These are phyloP conservation scores for Trametes maxima DNA, from an alignment of 768 basidiomycete genomes.

Conservation along the genomic window DNA sequence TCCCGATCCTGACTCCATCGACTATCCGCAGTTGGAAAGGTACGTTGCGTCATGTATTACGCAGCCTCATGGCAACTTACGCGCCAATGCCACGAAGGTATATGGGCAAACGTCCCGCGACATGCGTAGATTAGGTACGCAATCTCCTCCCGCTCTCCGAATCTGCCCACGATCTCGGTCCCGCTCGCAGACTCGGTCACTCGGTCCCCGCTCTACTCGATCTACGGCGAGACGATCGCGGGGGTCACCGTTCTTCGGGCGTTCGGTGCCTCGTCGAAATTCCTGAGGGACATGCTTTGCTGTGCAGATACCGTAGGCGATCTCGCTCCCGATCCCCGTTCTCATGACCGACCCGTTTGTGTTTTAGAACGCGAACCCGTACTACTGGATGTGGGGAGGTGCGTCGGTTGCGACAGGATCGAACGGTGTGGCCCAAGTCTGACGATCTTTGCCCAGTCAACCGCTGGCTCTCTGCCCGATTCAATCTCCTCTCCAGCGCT, in stretches of 20 bases:
- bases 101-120: conserved; percentile 88
- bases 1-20: conserved; percentile 26
- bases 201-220: conserved; percentile 52
- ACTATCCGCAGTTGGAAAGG: conserved; percentile 47
- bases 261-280: conserved; percentile 87
- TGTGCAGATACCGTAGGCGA: conserved; percentile 75
- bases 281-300: conserved; percentile 80
- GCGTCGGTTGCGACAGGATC: conserved; percentile 21
- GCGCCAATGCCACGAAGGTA: conserved; percentile 56
- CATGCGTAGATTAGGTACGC: conserved; percentile 74
- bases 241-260: conserved; percentile 66
- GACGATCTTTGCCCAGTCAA: conserved; percentile 55
- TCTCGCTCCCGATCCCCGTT: conserved; percentile 5
- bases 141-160: conserved; percentile 22
- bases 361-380: conserved; percentile 63
- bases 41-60: conserved; percentile 47
- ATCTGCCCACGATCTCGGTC: conserved; percentile 16
- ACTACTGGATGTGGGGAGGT: conserved; percentile 94
- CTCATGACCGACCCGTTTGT: conserved; percentile 14
- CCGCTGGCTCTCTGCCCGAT: conserved; percentile 87
- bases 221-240: conserved; percentile 55
- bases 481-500: conserved; percentile 75
- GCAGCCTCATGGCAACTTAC: conserved; percentile 85
- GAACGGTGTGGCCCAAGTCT: not conserved
- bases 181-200: conserved; percentile 42